Base-by-base conservation (phyloP, 164 flowering plant genomes). In the Vitis rupestris region DNA sequence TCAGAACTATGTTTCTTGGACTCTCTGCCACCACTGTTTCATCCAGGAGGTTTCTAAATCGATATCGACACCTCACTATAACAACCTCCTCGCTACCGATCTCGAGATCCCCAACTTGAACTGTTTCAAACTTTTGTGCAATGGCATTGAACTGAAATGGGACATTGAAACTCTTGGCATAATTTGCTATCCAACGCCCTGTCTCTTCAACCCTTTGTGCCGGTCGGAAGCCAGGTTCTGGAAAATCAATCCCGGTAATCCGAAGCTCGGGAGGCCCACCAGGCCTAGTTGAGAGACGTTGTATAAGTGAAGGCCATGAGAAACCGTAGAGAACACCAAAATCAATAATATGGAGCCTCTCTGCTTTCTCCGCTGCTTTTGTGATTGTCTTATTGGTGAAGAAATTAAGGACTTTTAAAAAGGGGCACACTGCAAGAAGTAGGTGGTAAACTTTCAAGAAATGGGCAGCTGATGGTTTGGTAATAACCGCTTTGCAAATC, bases 301-400 rank as follows among this genome's bases (percentile, higher is more conserved):
- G 74, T 23, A 85, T 79, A 47, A 85, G 70, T 51, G 72, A 64
- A 14, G 88, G 88, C 88, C 88, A 84, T 30, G 82, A 86, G 54
- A 82, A 82, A 30, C 88, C 87, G 67, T 78, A 82, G 9, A 71
- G 63, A 58, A 84, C 78, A 9, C 83, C 87, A 64, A 84, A 82
- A 69, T 84, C 85, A 58, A 82, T 72, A 54, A 84, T 79, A 64
- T 85, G 88, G 47, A 85, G 66, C 31, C 16, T 77, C 19, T 73
- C 55, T 59, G 82, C 77, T 3, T 74, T 64, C 44, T 61, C 70
- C 27, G 76, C 68, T 13, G 69, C 48, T 51, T 74, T 72, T 55
- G 51, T 47, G 0, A 83, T 81, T 10, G 78, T 69, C 37, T 49
- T 73, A 52, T 85, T 81, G 9, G 84, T 68, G 61, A 77, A 74